Evolutionary conservation across 2,329 filamentous ascomycete genomes (phyloP).

Genomic region (Arthroderma sp.): DNA sequence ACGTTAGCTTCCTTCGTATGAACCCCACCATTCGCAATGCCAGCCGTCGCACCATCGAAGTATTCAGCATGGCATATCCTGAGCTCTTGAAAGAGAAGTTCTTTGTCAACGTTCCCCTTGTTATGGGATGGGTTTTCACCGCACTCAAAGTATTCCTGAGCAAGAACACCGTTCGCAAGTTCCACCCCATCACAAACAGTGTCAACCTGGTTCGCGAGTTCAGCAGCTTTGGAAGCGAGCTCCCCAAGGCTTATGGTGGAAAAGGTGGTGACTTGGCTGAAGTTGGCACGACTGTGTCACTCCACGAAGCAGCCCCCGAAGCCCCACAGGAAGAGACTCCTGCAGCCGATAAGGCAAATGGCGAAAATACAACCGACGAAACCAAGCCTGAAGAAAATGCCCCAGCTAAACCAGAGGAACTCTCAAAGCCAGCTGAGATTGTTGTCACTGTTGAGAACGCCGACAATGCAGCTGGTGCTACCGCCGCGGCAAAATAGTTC

Average conservation of each 20-base stretch:
- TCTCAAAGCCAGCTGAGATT: conserved; percentile 1
- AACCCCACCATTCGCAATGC: conserved; percentile 63
- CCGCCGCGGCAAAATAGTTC: not conserved
- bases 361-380: conserved; percentile 12
- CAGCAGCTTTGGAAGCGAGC: conserved; percentile 43
- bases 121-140: conserved; percentile 80
- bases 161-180: conserved; percentile 62
- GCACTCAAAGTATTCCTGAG: conserved; percentile 65
- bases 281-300: conserved; percentile 18
- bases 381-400: conserved; percentile 10
- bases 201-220: conserved; percentile 52
- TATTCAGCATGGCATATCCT: conserved; percentile 72
- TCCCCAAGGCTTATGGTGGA: conserved; percentile 72
- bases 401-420: conserved; percentile 2
- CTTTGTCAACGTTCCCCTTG: conserved; percentile 81
- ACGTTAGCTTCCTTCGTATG: conserved; percentile 73
- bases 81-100: conserved; percentile 85
- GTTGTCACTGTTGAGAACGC: not conserved
- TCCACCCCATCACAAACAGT: conserved; percentile 65
- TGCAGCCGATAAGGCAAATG: conserved; percentile 9
- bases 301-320: conserved; percentile 17
- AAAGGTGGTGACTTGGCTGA: conserved; percentile 43
- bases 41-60: conserved; percentile 65
- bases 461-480: not conserved
- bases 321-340: conserved; percentile 9